Percentiles rank a stretch among this genome's conserved stretches.
Evolutionary conservation across 2,329 filamentous ascomycete species (phyloP).

Genomic region (Penicillium psychrosexuale): DNA sequence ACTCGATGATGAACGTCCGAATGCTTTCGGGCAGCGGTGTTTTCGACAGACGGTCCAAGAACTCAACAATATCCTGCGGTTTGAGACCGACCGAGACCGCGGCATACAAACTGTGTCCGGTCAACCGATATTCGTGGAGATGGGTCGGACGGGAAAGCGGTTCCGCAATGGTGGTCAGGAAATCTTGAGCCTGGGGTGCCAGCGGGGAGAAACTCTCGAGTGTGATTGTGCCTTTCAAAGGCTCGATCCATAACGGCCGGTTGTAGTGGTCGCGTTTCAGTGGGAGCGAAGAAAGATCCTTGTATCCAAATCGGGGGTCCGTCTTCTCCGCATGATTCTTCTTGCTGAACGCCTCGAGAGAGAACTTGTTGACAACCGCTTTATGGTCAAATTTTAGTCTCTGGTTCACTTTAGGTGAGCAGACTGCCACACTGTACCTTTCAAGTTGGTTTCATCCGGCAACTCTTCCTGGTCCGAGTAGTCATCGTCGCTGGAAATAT

Average conservation of each 20-base stretch:
- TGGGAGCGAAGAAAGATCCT: constrained; percentile 77
- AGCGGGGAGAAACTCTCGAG: constrained; percentile 91
- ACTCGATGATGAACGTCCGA: constrained; percentile 72
- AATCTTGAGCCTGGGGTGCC: constrained; percentile 84
- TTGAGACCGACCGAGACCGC: constrained; percentile 92
- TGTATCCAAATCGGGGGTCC: constrained; percentile 59
- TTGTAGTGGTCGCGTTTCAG: constrained; percentile 87
- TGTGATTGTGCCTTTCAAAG: constrained; percentile 79
- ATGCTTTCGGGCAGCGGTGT: constrained; percentile 80
- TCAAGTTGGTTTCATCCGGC: constrained; percentile 47
- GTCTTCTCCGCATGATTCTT: constrained; percentile 44
- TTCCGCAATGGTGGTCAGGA: constrained; percentile 93
- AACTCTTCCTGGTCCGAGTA: constrained; percentile 54
- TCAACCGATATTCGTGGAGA: constrained; percentile 90
- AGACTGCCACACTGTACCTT: constrained; percentile 38
- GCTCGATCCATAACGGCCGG: constrained; percentile 91
- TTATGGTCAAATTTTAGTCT: constrained; percentile 24
- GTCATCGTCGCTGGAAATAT: constrained; percentile 54
- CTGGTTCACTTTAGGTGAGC: constrained; percentile 11
- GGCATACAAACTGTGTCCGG: constrained; percentile 88
- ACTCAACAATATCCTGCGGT: constrained; percentile 83
- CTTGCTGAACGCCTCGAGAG: constrained; percentile 51
- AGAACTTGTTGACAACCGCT: constrained; percentile 54
- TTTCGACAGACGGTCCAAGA: constrained; percentile 84
- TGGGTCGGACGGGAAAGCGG: constrained; percentile 85